Conservation (phyloP, 306 rosid genomes). For the Castanea crenata region DNA sequence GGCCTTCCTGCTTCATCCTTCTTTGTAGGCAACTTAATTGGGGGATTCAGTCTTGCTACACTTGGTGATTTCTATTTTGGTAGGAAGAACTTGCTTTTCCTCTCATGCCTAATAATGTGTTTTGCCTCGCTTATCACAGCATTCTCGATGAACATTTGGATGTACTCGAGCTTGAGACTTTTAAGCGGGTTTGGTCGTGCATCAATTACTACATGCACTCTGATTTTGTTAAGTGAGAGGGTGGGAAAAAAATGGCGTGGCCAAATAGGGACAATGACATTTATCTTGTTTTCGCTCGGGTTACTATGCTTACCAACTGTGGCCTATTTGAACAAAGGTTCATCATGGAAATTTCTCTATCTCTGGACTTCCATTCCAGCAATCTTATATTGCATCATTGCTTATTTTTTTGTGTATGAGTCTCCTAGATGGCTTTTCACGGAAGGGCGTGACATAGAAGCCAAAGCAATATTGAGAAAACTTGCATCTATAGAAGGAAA, state of each 20-base stretch:
- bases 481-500: not conserved
- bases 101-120: slow-evolving; percentile 29
- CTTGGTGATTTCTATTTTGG: slow-evolving; percentile 42
- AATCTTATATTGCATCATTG: slow-evolving; percentile 3
- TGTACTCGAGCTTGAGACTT: slow-evolving; percentile 35
- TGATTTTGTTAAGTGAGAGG: too few relatives aligned
- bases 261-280: too few relatives aligned
- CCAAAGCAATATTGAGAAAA: not conserved
- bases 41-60: slow-evolving; percentile 34
- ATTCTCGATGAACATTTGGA: slow-evolving; percentile 32
- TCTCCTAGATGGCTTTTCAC: slow-evolving; percentile 33
- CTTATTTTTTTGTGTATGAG: slow-evolving; percentile 9
- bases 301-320: not conserved
- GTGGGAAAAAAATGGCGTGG: too few relatives aligned
- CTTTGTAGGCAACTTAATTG: slow-evolving; percentile 22
- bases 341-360: slow-evolving; percentile 26
- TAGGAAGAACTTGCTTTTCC: slow-evolving; percentile 31
- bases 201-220: slow-evolving; percentile 4
- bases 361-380: slow-evolving; percentile 32
- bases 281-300: too few relatives aligned
- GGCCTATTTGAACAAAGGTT: slow-evolving; percentile 27
- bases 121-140: slow-evolving; percentile 6
- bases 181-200: slow-evolving; percentile 27
- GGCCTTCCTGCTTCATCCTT: too few relatives aligned
- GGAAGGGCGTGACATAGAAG: slow-evolving; percentile 4